Conservation (phyloP, 176 grass and related monocot genomes). For the Alloteropsis semialata region DNA sequence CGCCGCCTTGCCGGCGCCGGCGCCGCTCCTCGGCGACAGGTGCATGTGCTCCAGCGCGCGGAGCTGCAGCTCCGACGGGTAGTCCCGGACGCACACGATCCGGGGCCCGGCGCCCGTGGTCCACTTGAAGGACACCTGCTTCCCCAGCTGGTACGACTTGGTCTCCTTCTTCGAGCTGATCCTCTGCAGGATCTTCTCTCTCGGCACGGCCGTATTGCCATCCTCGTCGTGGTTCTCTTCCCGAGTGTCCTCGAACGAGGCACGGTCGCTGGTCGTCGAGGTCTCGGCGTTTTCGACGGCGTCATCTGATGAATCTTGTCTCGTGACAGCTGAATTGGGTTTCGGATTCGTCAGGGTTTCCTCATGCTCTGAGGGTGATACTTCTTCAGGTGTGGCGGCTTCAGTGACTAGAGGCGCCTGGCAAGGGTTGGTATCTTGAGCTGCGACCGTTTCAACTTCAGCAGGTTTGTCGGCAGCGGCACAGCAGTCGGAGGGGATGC, state of each 20-base stretch:
- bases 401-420: not conserved
- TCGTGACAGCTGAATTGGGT: not conserved
- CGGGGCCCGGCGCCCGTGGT: constrained; percentile 91
- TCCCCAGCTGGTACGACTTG: constrained; percentile 73
- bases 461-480: not conserved
- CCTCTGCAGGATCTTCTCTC: constrained; percentile 65
- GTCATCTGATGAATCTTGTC: constrained; percentile 6
- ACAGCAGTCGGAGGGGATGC: constrained; percentile 40
- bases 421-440: not conserved
- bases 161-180: constrained; percentile 75
- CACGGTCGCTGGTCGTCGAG: not conserved
- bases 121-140: constrained; percentile 85
- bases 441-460: not conserved
- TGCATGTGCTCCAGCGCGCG: constrained; percentile 67
- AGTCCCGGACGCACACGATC: constrained; percentile 89
- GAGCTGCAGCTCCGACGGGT: constrained; percentile 81
- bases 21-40: constrained; percentile 57
- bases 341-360: not conserved
- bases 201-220: constrained; percentile 29
- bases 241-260: constrained; percentile 6
- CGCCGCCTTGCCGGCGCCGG: constrained; percentile 14
- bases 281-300: not conserved
- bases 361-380: not conserved
- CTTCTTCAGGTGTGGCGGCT: constrained; percentile 11
- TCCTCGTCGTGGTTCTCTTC: constrained; percentile 6